Evolutionary conservation across 2,329 filamentous ascomycete species (phyloP).

Genomic region (Pseudogymnoascus sp.): DNA sequence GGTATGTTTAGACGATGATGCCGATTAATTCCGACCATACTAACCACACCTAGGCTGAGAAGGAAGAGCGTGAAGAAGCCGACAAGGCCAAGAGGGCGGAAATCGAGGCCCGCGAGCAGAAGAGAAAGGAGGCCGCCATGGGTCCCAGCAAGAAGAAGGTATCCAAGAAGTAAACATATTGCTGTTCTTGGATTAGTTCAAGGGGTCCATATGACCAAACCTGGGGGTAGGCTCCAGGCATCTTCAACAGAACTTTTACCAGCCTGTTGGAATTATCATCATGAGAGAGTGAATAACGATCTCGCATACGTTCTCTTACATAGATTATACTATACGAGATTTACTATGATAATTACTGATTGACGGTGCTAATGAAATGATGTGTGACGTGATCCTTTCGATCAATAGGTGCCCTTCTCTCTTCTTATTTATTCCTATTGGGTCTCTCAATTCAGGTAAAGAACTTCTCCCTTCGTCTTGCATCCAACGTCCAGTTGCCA

Average conservation of each 20-base stretch:
- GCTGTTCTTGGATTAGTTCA: not conserved
- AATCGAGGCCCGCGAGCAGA: constrained; percentile 38
- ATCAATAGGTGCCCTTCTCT: not conserved
- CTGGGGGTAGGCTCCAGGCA: not conserved
- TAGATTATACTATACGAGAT: constrained; percentile 9
- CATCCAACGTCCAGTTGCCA: not conserved
- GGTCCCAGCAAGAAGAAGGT: constrained; percentile 24
- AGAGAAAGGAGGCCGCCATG: constrained; percentile 32
- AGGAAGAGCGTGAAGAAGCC: constrained; percentile 31
- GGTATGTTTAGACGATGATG: constrained; percentile 43
- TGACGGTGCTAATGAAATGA: not conserved
- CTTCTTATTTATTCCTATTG: not conserved
- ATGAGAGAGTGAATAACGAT: not conserved
- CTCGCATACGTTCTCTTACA: constrained; percentile 9
- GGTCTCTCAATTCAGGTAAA: not conserved
- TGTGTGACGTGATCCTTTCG: not conserved
- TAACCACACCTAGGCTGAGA: constrained; percentile 30
- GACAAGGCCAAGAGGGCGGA: constrained; percentile 38
- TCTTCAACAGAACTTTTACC: constrained; percentile 1
- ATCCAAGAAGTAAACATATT: constrained; percentile 19
- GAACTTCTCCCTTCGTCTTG: not conserved
- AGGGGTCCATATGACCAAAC: not conserved
- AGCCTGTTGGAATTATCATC: not conserved
- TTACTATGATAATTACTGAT: not conserved
- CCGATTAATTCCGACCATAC: constrained; percentile 8